These are phyloP conservation scores for Termitomyces eurrhizus DNA, from an alignment of 768 basidiomycete genomes.

Conservation along the genomic window DNA sequence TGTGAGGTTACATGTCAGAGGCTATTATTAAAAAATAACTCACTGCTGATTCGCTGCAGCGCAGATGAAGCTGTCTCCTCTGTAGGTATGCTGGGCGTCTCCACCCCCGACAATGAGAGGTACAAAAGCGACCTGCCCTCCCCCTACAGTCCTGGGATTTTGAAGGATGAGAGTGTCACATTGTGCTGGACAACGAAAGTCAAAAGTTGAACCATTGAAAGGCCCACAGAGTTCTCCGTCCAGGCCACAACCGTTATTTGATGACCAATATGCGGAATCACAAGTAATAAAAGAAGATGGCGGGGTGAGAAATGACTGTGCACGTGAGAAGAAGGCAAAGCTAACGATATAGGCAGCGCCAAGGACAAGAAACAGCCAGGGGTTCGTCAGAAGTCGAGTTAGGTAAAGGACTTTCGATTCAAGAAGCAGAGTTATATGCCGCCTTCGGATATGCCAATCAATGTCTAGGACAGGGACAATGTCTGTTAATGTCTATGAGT, in stretches of 20 bases:
- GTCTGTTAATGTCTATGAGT: constrained; percentile 39
- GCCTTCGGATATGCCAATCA: constrained; percentile 34
- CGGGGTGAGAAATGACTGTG: constrained; percentile 70
- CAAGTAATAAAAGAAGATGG: constrained; percentile 61
- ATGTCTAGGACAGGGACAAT: constrained; percentile 54
- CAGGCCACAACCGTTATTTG: constrained; percentile 70
- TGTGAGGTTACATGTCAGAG: constrained; percentile 10
- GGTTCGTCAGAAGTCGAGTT: constrained; percentile 48
- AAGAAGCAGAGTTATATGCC: constrained; percentile 38
- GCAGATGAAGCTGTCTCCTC: constrained; percentile 84
- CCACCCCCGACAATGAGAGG: constrained; percentile 88
- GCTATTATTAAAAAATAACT: constrained; percentile 26
- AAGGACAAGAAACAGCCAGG: constrained; percentile 54
- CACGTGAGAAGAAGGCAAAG: constrained; percentile 67
- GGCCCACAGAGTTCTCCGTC: constrained; percentile 64
- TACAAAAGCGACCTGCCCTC: constrained; percentile 57
- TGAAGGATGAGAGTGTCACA: constrained; percentile 61
- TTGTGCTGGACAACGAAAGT: constrained; percentile 80
- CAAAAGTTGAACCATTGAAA: constrained; percentile 54
- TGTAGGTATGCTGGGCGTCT: constrained; percentile 64
- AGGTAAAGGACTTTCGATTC: constrained; percentile 50
- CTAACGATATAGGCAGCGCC: constrained; percentile 62
- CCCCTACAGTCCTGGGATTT: constrained; percentile 73
- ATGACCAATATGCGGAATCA: constrained; percentile 66
- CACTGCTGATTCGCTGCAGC: constrained; percentile 80